phyloP scores from a whole-genome alignment of 192 early-diverging fungal genomes.

The Mortierella alpina region DNA sequence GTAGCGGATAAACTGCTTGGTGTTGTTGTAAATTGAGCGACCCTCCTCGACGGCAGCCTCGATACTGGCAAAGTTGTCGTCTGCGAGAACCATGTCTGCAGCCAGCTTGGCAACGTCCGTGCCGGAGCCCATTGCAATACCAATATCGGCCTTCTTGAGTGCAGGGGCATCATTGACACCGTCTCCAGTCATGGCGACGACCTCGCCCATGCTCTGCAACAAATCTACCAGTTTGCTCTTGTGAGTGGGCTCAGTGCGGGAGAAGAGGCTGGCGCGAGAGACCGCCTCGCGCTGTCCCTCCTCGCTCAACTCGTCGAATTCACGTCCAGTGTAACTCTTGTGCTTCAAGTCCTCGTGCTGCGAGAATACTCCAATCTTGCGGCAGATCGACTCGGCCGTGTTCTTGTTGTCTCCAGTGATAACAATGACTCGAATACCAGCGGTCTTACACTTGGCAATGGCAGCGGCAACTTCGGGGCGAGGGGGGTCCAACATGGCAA shows the following conservation, averaged over 20 bases:
- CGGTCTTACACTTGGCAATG: constrained; percentile 88
- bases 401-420: constrained; percentile 99
- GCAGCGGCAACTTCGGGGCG: constrained; percentile 88
- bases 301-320: constrained; percentile 89
- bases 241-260: constrained; percentile 95
- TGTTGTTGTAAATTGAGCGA: constrained; percentile 98
- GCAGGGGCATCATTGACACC: constrained; percentile 99
- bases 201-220: constrained; percentile 82
- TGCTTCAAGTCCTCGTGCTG: constrained; percentile 70
- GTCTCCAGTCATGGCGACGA: constrained; percentile 98
- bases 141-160: constrained; percentile 98
- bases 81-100: constrained; percentile 97
- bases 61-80: constrained; percentile 99
- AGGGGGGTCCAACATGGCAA: constrained; percentile 98
- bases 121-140: constrained; percentile 98
- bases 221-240: constrained; percentile 95
- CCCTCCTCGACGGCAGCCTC: constrained; percentile 98
- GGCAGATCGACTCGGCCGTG: constrained; percentile 96
- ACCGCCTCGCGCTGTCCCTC: constrained; percentile 81
- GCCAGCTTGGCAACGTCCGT: constrained; percentile 99
- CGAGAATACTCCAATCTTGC: constrained; percentile 92
- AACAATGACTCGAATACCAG: constrained; percentile 98
- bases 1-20: constrained; percentile 99
- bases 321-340: constrained; percentile 89
- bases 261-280: constrained; percentile 84